Evolutionary conservation across 371 early-diverging fungal species (phyloP), one percentile per base, ranked within the genome.

Genomic region (Smittium mucronatum): DNA sequence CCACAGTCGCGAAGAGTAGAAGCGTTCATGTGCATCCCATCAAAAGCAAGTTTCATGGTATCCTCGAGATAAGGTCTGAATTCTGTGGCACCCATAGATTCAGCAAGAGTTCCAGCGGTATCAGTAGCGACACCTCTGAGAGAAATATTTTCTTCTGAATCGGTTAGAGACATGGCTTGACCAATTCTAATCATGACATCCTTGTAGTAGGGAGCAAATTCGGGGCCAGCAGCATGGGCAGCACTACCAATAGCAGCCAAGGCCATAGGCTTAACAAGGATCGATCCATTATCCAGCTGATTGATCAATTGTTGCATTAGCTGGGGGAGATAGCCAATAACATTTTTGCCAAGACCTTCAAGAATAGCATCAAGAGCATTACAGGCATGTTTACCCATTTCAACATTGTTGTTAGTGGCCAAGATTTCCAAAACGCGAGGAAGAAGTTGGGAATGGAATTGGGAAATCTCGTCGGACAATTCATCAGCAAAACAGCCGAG

Each of bases 91-190:
- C 95, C 95, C 28, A 91, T 90, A 16, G 93, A 92, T 69, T 87
- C 88, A 26, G 93, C 94, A 73, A 94, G 84, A 5, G 91, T 86
- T 68, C 88, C 91, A 65, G 89, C 85, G 30, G 93, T 83, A 72
- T 94, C 94, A 0, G 89, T 91, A 2, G 95, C 91, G 5, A 91
- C 88, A 58, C 92, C 91, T 63, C 94, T 91, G 57, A 93, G 79
- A 26, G 88, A 80, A 34, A 88, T 74, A 26, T 82, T 80, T n/a
- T 90, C 90, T 36, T 85, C 84, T 29, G 83, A 81, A 29, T 80
- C 84, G 32, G 84, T 80, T 64, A 91, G 73, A 1, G 85, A 74
- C 91, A 93, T 93, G 58, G 89, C 78, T 26, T 80, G 80, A 64
- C 81, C 82, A 34, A 94, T 80, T 69, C 89, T 86, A 36, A 82